These are phyloP conservation scores for Cyberlindnera meyerae DNA, from an alignment of 805 yeast genomes.

Conservation along the genomic window DNA sequence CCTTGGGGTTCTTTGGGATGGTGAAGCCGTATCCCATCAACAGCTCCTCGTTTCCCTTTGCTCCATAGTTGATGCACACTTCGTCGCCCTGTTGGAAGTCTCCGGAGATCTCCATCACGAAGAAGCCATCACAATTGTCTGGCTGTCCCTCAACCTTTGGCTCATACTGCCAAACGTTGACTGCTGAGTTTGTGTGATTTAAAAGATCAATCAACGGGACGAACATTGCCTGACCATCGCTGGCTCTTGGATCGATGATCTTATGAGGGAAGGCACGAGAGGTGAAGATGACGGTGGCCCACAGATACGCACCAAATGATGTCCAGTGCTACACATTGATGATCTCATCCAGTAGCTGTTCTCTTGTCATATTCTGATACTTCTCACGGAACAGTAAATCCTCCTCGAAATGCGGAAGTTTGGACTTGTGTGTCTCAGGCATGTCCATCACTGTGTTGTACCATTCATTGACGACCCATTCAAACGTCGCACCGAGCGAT, in stretches of 20 bases:
- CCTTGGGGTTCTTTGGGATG: too few species aligned
- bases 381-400: slow-evolving; percentile 19
- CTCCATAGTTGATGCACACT: slow-evolving; percentile 80
- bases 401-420: slow-evolving; percentile 2
- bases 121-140: slow-evolving; percentile 10
- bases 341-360: slow-evolving; percentile 18
- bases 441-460: slow-evolving; percentile 14
- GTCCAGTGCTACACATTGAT: slow-evolving; percentile 44
- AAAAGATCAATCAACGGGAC: slow-evolving; percentile 75
- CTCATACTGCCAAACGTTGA: slow-evolving; percentile 60
- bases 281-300: slow-evolving; percentile 69
- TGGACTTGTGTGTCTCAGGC: slow-evolving; percentile 7
- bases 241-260: slow-evolving; percentile 31
- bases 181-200: slow-evolving; percentile 61
- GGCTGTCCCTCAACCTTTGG: slow-evolving; percentile 1
- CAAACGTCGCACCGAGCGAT: slow-evolving; percentile 45
- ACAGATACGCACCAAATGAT: slow-evolving; percentile 60
- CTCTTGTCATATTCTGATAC: slow-evolving; percentile 13
- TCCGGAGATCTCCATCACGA: slow-evolving; percentile 18
- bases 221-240: slow-evolving; percentile 51
- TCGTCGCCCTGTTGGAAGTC: slow-evolving; percentile 33
- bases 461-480: slow-evolving; percentile 63
- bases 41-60: slow-evolving; percentile 85
- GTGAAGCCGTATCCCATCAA: slow-evolving; percentile 64
- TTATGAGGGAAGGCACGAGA: slow-evolving; percentile 79